These are phyloP conservation scores for Periconia sp. DNA, from an alignment of 2,329 filamentous ascomycete genomes.

Conservation along the genomic window DNA sequence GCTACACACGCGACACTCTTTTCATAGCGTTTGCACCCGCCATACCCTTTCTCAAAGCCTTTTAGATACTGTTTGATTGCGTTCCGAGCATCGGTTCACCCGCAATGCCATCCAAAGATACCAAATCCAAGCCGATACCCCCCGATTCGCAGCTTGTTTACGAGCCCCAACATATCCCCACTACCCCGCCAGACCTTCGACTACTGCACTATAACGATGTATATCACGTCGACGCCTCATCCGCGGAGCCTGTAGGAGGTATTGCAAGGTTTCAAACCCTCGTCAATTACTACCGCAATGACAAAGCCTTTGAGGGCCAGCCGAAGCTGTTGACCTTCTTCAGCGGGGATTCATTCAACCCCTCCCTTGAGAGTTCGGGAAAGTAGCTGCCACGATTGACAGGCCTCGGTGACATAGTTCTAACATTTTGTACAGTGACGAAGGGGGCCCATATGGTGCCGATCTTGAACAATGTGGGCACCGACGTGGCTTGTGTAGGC, in stretches of 20 bases:
- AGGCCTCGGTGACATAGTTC: too few relatives aligned
- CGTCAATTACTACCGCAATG: conserved; percentile 71
- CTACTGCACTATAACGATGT: conserved; percentile 92
- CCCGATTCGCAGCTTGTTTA: conserved; percentile 36
- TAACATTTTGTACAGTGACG: conserved; percentile 64
- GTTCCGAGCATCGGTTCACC: background rate
- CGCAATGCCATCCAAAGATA: conserved; percentile 27
- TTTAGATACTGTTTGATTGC: background rate
- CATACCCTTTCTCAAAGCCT: conserved; percentile 1
- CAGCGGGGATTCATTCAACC: conserved; percentile 91
- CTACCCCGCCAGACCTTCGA: conserved; percentile 68
- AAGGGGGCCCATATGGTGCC: conserved; percentile 90
- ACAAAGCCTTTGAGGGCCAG: conserved; percentile 62
- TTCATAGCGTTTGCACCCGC: background rate
- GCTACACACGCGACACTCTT: conserved; percentile 14
- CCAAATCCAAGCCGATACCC: conserved; percentile 26
- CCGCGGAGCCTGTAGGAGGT: conserved; percentile 81
- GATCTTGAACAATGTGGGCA: conserved; percentile 75
- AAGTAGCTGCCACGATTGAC: too few relatives aligned
- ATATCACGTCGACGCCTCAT: conserved; percentile 78
- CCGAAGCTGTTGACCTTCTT: conserved; percentile 75
- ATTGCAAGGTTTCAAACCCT: conserved; percentile 78
- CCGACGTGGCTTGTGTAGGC: conserved; percentile 79
- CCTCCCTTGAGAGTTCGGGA: conserved; percentile 71
- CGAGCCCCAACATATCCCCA: conserved; percentile 46